Evolutionary conservation across 805 yeast genomes (phyloP), one percentile per base, ranked within the genome.

Genomic region (Kazachstania kunashirensis): DNA sequence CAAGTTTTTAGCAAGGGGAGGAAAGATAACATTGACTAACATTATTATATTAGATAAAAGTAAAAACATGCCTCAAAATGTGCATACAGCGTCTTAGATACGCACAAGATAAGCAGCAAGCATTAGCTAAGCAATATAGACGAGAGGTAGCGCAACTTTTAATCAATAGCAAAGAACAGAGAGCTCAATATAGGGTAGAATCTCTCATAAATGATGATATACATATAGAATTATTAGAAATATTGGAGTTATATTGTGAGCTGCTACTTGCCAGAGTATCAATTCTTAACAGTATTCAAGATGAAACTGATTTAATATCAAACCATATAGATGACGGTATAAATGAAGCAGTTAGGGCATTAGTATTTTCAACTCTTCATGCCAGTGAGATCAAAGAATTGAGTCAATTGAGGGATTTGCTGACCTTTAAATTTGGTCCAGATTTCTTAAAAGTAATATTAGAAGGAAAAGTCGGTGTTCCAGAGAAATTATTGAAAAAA

Each of bases 161-260:
- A 35, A 65, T 70, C 7, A 67, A 65, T 29, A 85, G 84, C 6
- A 84, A 83, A 51, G 88, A 84, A 43, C 77, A 79, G 34, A 82
- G 86, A 48, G 95, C 95, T 9, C 71, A 71, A 38, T 84, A 84
- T 39, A 61, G 94, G 34, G 89, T 84, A 3, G 96, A 85, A 54
- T 81, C 82, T 48, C 73, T 85, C 39, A 82, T 86, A 23, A 69
- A 88, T 24, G 89, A 84, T 46, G 96, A 85, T 52, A 73, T 83
- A 23, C 74, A 78, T 49, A 73, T 82, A 16, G 95, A 85, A 59
- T 63, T 85, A 17, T 62, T 85, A 36, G 95, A 86, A 55, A 73
- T 74, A 31, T 58, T 85, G 32, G 95, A 86, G 57, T 62, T 86
- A 14, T 84, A 84, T 54, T 79, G 95, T 51, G 95, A 86, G 57